Evolutionary conservation across 768 basidiomycete species (phyloP), one percentile per base, ranked within the genome.

Genomic region (Phallus indusiatus): DNA sequence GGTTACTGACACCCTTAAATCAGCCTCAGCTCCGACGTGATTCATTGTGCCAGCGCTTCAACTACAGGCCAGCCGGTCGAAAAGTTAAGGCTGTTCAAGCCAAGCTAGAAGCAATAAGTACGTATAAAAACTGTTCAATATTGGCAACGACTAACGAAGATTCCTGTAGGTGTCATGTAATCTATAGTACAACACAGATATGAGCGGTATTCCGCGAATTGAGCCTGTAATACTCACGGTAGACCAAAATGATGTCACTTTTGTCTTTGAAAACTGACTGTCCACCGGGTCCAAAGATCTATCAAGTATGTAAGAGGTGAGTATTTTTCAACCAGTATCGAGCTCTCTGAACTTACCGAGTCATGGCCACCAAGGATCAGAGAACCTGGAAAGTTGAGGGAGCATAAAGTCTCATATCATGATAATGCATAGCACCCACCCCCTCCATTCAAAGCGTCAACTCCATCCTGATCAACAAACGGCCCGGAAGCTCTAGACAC

Each of bases 271-370:
- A 68, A 7, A 81, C 50, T 61, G 80, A 78, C 66, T 81, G 79
- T 12, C 81, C 81, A 48, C 82, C 82, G 53, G 82, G 81, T 0
- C 81, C 81, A 55, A 74, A 55, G 28, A 80, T 74, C 78, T 80
- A 37, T 46, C 24, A 24, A 16, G 46, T n/a, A n/a, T n/a, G n/a
- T 17, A 49, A 33, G 18, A 54, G 3, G 28, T 47, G 14, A n/a
- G 48, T 34, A 24, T 16, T 18, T 46, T 16, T 18, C 36, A 9
- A 6, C 18, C 47, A n/a, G n/a, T n/a, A n/a, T n/a, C 20, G 12
- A 18, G 6, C 47, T 18, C 20, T 52, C 20, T 60, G 33, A n/a
- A 64, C 70, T 36, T 66, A 78, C 78, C 35, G 63, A 68, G 47
- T 72, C 79, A 60, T 80, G 78, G 47, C 70, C 70, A 8, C 66